Conservation (phyloP, 257 asterid species). For the Petunia axillaris region DNA sequence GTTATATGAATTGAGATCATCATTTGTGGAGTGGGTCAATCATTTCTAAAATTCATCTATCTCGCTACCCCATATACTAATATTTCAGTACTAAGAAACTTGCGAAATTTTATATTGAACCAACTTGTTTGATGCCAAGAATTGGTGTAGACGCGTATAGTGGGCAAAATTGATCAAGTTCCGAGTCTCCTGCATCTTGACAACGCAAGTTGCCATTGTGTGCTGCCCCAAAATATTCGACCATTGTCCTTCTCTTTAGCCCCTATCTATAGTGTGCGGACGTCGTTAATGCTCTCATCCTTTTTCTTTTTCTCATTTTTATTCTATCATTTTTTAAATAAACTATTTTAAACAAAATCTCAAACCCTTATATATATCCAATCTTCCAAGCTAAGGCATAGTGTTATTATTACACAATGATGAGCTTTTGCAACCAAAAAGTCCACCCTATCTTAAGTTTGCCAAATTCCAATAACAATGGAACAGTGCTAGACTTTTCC, state of each 20-base stretch:
- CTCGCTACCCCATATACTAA: no score
- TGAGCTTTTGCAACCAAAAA: constrained; percentile 31
- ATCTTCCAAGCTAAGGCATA: neutral
- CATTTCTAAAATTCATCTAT: no score
- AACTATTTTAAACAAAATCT: neutral
- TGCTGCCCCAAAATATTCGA: neutral
- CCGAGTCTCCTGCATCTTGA: neutral
- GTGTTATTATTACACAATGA: neutral
- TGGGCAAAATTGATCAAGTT: neutral
- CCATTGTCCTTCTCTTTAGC: constrained; percentile 11
- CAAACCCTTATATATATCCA: constrained; percentile 16
- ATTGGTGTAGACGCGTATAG: neutral
- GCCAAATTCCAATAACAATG: constrained; percentile 19
- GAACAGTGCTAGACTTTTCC: constrained; percentile 8
- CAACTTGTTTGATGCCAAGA: neutral
- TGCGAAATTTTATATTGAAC: neutral
- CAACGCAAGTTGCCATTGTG: no score
- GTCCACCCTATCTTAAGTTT: constrained; percentile 12
- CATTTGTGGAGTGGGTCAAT: no score
- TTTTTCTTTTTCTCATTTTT: neutral
- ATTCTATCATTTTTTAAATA: neutral
- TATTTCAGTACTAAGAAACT: neutral
- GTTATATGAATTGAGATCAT: no score
- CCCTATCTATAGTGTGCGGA: constrained; percentile 35
- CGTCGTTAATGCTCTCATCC: constrained; percentile 35